phyloP scores from a whole-genome alignment of 768 basidiomycete genomes.

The Tephrocybe sp. region DNA sequence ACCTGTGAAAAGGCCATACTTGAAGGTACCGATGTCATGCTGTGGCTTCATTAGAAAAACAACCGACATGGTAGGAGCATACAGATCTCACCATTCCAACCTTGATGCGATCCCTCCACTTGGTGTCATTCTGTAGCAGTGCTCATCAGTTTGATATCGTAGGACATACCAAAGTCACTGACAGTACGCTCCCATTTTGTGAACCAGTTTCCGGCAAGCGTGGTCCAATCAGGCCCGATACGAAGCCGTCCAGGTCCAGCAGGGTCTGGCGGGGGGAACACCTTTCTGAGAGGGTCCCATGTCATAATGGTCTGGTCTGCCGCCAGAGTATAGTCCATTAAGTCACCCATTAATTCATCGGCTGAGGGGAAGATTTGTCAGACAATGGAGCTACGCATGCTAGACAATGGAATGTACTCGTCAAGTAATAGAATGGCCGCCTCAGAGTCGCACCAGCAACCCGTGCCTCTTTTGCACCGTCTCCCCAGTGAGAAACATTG shows the following conservation, averaged over 20 bases:
- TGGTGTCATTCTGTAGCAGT: constrained; percentile 28
- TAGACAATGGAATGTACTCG: constrained; percentile 21
- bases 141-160: not conserved
- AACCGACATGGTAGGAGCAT: not conserved
- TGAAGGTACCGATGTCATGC: constrained; percentile 35
- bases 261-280: constrained; percentile 35
- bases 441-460: constrained; percentile 34
- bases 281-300: constrained; percentile 38
- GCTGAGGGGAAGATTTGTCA: constrained; percentile 18
- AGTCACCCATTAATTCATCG: constrained; percentile 37
- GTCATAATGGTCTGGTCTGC: constrained; percentile 38
- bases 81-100: constrained; percentile 32
- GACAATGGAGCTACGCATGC: not conserved
- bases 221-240: constrained; percentile 39
- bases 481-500: constrained; percentile 40
- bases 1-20: constrained; percentile 37
- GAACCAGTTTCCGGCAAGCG: constrained; percentile 39
- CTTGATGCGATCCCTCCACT: constrained; percentile 35
- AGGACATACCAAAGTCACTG: not conserved
- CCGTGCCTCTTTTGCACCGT: constrained; percentile 39
- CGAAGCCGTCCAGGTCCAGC: constrained; percentile 33
- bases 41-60: constrained; percentile 4
- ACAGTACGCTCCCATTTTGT: constrained; percentile 40
- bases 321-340: constrained; percentile 37
- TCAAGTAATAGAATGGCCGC: constrained; percentile 37